Conservation (phyloP, 352 stramenopile genomes). For the Pythium dissimile region DNA sequence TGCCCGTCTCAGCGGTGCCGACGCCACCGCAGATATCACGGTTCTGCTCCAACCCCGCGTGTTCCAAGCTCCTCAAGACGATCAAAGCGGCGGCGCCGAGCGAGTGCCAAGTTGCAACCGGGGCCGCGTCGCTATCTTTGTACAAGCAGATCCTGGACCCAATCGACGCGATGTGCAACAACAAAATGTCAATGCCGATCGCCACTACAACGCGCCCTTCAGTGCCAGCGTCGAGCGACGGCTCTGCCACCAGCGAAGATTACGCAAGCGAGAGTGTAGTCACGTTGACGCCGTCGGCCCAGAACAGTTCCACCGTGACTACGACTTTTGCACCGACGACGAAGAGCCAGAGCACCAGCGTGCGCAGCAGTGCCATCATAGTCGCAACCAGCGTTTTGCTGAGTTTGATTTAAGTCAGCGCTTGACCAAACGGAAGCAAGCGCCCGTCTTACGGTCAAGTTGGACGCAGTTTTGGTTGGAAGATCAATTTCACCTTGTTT, state of each 20-base stretch:
- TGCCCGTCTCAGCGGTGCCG: neutral
- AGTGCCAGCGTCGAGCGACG: neutral
- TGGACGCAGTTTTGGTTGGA: too few relatives aligned
- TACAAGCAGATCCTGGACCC: conserved; percentile 1
- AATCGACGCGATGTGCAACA: neutral
- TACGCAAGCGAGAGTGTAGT: neutral
- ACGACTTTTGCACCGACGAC: neutral
- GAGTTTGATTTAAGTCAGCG: too few relatives aligned
- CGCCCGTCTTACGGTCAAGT: too few relatives aligned
- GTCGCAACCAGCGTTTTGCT: too few relatives aligned
- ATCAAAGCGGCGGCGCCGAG: neutral
- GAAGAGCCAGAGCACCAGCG: too few relatives aligned
- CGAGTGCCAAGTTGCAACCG: neutral
- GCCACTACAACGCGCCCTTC: too few relatives aligned
- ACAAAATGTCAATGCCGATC: too few relatives aligned
- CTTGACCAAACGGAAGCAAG: too few relatives aligned
- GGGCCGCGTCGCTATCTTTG: neutral
- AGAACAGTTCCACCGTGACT: neutral
- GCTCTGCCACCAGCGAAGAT: neutral
- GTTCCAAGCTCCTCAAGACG: neutral
- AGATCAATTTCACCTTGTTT: too few relatives aligned
- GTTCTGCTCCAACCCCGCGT: neutral
- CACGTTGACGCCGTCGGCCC: neutral
- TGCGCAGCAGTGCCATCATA: too few relatives aligned
- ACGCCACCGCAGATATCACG: neutral